These are phyloP conservation scores for Diplodia sapinea DNA, from an alignment of 2,329 filamentous ascomycete species.

Conservation along the genomic window DNA sequence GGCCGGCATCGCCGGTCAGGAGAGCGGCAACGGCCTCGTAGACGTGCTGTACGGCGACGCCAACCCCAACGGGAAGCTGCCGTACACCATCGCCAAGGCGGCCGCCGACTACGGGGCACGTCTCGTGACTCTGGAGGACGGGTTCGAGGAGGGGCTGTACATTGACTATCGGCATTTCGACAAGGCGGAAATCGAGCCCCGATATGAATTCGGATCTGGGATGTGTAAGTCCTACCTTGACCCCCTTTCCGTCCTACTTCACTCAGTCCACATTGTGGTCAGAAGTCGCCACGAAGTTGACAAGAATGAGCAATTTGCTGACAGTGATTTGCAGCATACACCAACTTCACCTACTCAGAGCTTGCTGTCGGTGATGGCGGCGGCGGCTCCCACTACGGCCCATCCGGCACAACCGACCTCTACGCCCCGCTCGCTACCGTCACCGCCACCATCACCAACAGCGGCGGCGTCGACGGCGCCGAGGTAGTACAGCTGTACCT, in stretches of 20 bases:
- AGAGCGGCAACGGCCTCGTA: slow-evolving; percentile 54
- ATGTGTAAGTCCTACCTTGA: slow-evolving; percentile 39
- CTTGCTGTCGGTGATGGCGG: slow-evolving; percentile 39
- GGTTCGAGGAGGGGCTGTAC: slow-evolving; percentile 51
- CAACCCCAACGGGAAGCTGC: slow-evolving; percentile 66
- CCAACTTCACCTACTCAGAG: slow-evolving; percentile 50
- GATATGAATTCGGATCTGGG: slow-evolving; percentile 55
- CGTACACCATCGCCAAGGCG: slow-evolving; percentile 54
- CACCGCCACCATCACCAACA: slow-evolving; percentile 46
- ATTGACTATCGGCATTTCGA: slow-evolving; percentile 56
- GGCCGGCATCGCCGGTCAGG: slow-evolving; percentile 50
- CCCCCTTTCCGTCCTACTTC: neutral
- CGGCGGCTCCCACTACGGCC: slow-evolving; percentile 39
- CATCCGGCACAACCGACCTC: slow-evolving; percentile 36
- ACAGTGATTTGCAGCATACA: slow-evolving; percentile 44
- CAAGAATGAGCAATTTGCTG: neutral
- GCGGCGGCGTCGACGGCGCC: slow-evolving; percentile 44
- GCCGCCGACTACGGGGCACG: slow-evolving; percentile 42
- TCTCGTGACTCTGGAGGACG: slow-evolving; percentile 39
- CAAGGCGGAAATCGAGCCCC: slow-evolving; percentile 48
- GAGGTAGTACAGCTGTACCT: slow-evolving; percentile 50
- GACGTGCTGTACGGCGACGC: slow-evolving; percentile 74
- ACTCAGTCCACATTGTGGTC: neutral
- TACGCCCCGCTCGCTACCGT: slow-evolving; percentile 46
- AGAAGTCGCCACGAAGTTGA: neutral